Evolutionary conservation across 441 rosid species (phyloP).

Genomic region (Kokia cookei): DNA sequence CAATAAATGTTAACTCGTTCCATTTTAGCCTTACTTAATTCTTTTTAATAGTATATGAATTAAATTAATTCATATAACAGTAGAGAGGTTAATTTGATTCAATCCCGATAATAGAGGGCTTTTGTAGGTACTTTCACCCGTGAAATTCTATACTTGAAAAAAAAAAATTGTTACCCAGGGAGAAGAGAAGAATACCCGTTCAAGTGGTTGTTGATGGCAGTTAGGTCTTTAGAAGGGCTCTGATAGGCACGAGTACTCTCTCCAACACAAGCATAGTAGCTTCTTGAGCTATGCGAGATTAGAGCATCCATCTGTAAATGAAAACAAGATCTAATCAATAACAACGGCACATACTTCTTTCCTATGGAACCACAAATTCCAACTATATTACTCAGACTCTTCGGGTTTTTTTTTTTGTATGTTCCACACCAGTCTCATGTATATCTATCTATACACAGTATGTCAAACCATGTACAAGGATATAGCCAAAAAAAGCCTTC

Average conservation of each 20-base stretch:
- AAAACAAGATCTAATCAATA: background rate
- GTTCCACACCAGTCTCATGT: background rate
- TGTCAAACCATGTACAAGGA: background rate
- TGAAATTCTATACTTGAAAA: background rate
- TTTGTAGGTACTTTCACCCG: no score
- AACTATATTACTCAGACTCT: background rate
- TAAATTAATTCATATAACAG: no score
- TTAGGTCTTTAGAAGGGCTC: slow-evolving; percentile 96
- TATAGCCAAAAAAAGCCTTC: background rate
- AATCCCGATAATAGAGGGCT: no score
- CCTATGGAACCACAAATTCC: background rate
- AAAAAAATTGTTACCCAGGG: background rate
- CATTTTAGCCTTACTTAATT: no score
- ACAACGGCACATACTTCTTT: background rate
- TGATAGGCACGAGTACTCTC: slow-evolving; percentile 95
- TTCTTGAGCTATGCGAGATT: slow-evolving; percentile 76
- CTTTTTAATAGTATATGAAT: no score
- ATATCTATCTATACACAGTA: background rate
- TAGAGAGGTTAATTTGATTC: no score
- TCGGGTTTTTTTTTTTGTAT: background rate
- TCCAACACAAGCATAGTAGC: slow-evolving; percentile 95
- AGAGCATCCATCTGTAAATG: slow-evolving; percentile 80
- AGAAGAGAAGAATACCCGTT: slow-evolving; percentile 43
- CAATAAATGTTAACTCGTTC: no score
- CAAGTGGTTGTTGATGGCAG: slow-evolving; percentile 85